Evolutionary conservation across 2,329 filamentous ascomycete species (phyloP).

Genomic region (Colletotrichum navitas): DNA sequence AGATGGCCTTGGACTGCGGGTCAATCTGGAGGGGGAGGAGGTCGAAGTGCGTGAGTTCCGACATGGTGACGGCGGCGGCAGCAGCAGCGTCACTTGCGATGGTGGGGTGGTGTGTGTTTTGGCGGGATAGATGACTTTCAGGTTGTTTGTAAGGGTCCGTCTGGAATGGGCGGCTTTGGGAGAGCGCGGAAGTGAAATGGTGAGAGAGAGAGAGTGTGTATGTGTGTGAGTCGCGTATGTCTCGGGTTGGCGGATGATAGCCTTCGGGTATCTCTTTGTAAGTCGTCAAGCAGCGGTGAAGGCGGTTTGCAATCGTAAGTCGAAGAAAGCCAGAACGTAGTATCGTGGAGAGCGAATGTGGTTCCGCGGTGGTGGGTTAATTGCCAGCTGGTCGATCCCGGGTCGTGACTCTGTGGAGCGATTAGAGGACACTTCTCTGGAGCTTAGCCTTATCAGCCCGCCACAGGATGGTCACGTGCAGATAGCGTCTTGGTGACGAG

Average conservation of each 20-base stretch:
- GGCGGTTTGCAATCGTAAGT: background rate
- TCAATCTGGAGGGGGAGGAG: constrained; percentile 86
- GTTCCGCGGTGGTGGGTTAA: constrained; percentile 6
- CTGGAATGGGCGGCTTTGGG: background rate
- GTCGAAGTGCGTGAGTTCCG: constrained; percentile 80
- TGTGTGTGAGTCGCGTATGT: background rate
- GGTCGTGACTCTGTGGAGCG: background rate
- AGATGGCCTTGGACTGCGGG: constrained; percentile 82
- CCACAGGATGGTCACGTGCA: constrained; percentile 18
- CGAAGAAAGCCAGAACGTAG: background rate
- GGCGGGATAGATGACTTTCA: background rate
- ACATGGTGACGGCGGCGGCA: constrained; percentile 55
- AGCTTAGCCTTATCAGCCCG: constrained; percentile 27
- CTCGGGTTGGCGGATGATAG: background rate
- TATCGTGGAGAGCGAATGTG: constrained; percentile 2
- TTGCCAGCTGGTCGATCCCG: constrained; percentile 25
- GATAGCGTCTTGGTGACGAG: background rate
- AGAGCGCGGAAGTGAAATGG: background rate
- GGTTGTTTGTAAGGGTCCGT: background rate
- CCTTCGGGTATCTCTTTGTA: constrained; percentile 18
- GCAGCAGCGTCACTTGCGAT: background rate
- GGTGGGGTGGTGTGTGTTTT: background rate
- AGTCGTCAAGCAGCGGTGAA: background rate
- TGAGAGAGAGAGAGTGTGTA: too few relatives aligned
- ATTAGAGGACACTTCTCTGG: constrained; percentile 38